Evolutionary conservation across 179 eudicot genomes (phyloP).

Genomic region (Nepenthes alata): DNA sequence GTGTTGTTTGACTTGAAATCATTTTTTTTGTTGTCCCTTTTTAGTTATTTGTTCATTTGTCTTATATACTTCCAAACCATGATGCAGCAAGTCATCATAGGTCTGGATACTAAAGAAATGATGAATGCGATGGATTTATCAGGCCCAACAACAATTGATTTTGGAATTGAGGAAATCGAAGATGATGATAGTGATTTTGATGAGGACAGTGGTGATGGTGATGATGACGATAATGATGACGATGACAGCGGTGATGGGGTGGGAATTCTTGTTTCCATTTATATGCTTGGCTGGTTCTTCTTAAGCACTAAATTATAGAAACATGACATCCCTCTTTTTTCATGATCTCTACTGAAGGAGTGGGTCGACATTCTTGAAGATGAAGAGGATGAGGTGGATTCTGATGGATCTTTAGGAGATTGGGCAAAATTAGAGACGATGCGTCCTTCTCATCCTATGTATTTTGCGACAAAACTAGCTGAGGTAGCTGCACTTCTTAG

Average conservation of each 20-base stretch:
- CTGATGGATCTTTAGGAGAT: slow-evolving; percentile 76
- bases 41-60: slow-evolving; percentile 7
- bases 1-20: too few species aligned
- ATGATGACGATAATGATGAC: slow-evolving; percentile 21
- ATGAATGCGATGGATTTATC: slow-evolving; percentile 61
- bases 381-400: slow-evolving; percentile 52
- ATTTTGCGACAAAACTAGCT: slow-evolving; percentile 68
- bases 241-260: slow-evolving; percentile 36
- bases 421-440: slow-evolving; percentile 96
- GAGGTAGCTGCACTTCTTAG: slow-evolving; percentile 30
- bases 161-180: slow-evolving; percentile 52
- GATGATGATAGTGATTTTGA: slow-evolving; percentile 56
- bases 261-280: slow-evolving; percentile 3
- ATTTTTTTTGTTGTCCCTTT: not conserved
- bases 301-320: slow-evolving; percentile 4
- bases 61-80: slow-evolving; percentile 7
- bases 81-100: slow-evolving; percentile 94
- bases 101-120: slow-evolving; percentile 75
- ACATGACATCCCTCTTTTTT: slow-evolving; percentile 2
- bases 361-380: slow-evolving; percentile 79
- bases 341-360: slow-evolving; percentile 31
- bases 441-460: slow-evolving; percentile 86
- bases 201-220: slow-evolving; percentile 41
- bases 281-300: slow-evolving; percentile 3
- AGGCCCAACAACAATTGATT: slow-evolving; percentile 46